Evolutionary conservation across 768 basidiomycete genomes (phyloP).

Genomic region (Cantharellus cinnabarinus): DNA sequence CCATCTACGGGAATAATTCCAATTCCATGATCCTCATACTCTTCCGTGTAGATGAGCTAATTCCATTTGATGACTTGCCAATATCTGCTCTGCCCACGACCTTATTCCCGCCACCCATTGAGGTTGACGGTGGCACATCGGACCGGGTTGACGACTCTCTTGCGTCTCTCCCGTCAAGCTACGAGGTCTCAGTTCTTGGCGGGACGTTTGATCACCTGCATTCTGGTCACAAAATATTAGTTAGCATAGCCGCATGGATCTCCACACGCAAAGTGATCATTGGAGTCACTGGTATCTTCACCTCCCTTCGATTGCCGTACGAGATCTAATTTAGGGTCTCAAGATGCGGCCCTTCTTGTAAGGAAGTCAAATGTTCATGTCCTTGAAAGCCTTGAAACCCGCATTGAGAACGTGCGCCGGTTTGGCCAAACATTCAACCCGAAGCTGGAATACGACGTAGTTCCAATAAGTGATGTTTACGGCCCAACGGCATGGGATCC

Average conservation of each 20-base stretch:
- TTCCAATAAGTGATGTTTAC: slow-evolving; percentile 64
- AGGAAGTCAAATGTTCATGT: slow-evolving; percentile 52
- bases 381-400: slow-evolving; percentile 37
- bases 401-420: slow-evolving; percentile 35
- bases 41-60: background rate
- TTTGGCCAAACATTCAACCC: slow-evolving; percentile 60
- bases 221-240: slow-evolving; percentile 88
- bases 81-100: background rate
- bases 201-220: slow-evolving; percentile 98
- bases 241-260: slow-evolving; percentile 82
- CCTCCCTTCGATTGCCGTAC: background rate
- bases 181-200: slow-evolving; percentile 67
- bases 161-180: slow-evolving; percentile 7
- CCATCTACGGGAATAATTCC: background rate
- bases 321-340: background rate
- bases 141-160: background rate
- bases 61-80: background rate
- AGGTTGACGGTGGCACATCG: background rate
- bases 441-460: slow-evolving; percentile 40
- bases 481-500: slow-evolving; percentile 81
- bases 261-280: slow-evolving; percentile 63
- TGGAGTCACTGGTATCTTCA: slow-evolving; percentile 51
- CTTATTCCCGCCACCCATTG: background rate
- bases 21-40: slow-evolving; percentile 1
- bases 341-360: slow-evolving; percentile 48